Evolutionary conservation across 2,329 filamentous ascomycete species (phyloP).

Genomic region (Sclerotinia trifoliorum): DNA sequence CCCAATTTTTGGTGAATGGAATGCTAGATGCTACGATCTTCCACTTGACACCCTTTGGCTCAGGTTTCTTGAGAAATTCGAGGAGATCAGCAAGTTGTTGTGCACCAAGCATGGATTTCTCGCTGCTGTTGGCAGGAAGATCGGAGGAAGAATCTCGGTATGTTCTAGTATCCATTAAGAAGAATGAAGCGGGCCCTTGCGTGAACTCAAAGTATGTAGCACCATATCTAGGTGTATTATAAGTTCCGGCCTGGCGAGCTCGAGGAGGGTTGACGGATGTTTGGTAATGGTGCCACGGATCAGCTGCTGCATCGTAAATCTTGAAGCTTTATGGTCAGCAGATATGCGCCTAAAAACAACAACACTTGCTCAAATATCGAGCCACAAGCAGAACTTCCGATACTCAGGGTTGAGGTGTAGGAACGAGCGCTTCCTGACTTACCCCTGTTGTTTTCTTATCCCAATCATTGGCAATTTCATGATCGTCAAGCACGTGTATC

Average conservation of each 20-base stretch:
- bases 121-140: slow-evolving; percentile 56
- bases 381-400: background rate
- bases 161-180: slow-evolving; percentile 87
- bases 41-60: slow-evolving; percentile 80
- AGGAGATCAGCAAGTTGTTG: slow-evolving; percentile 79
- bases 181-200: slow-evolving; percentile 89
- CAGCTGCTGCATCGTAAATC: slow-evolving; percentile 41
- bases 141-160: slow-evolving; percentile 71
- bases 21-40: slow-evolving; percentile 89
- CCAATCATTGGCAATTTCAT: slow-evolving; percentile 97
- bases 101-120: slow-evolving; percentile 84
- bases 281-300: slow-evolving; percentile 83
- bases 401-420: slow-evolving; percentile 24
- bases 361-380: background rate
- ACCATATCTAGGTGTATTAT: slow-evolving; percentile 45
- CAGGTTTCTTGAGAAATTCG: slow-evolving; percentile 69
- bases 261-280: slow-evolving; percentile 77
- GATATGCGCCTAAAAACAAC: background rate
- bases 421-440: slow-evolving; percentile 47
- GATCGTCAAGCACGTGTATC: slow-evolving; percentile 96
- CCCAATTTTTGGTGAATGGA: slow-evolving; percentile 97
- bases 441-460: slow-evolving; percentile 76
- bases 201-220: slow-evolving; percentile 87
- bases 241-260: slow-evolving; percentile 51
- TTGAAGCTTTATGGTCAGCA: background rate